Percentiles rank a stretch among this genome's conserved stretches.
Evolutionary conservation across 2,329 filamentous ascomycete genomes (phyloP).

Genomic region (Ophiostoma sp.): DNA sequence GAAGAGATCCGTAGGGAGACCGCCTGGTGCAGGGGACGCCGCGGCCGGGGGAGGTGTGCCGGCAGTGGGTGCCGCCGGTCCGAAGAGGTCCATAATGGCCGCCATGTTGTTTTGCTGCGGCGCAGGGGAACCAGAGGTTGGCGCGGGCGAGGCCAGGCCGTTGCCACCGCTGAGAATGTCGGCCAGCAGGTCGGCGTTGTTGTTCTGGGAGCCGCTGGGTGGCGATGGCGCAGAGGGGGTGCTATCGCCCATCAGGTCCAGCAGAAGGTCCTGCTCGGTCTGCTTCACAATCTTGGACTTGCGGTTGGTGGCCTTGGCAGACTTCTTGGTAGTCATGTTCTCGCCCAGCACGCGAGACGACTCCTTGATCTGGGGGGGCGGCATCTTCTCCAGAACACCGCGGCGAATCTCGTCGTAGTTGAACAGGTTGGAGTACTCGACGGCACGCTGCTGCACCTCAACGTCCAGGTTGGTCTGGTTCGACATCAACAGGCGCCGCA

Average conservation of each 20-base stretch:
- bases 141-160: constrained; percentile 28
- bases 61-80: constrained; percentile 33
- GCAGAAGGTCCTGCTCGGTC: constrained; percentile 82
- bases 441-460: constrained; percentile 91
- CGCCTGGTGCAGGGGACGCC: constrained; percentile 33
- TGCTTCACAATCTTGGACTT: constrained; percentile 74
- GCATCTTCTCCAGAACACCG: constrained; percentile 96
- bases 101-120: constrained; percentile 54
- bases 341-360: constrained; percentile 86
- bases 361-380: constrained; percentile 91
- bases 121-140: constrained; percentile 44
- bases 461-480: constrained; percentile 86
- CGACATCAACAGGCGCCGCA: constrained; percentile 69
- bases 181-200: constrained; percentile 80
- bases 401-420: constrained; percentile 77
- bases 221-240: constrained; percentile 50
- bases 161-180: constrained; percentile 86
- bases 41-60: constrained; percentile 39
- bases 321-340: constrained; percentile 51
- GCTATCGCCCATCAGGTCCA: constrained; percentile 82
- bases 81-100: constrained; percentile 89
- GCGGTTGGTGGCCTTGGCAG: constrained; percentile 63
- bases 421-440: constrained; percentile 95
- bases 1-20: constrained; percentile 44
- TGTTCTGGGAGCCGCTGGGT: constrained; percentile 57